These are phyloP conservation scores for Komagataea norvegica DNA, from an alignment of 1,139 yeast genomes.

Conservation along the genomic window DNA sequence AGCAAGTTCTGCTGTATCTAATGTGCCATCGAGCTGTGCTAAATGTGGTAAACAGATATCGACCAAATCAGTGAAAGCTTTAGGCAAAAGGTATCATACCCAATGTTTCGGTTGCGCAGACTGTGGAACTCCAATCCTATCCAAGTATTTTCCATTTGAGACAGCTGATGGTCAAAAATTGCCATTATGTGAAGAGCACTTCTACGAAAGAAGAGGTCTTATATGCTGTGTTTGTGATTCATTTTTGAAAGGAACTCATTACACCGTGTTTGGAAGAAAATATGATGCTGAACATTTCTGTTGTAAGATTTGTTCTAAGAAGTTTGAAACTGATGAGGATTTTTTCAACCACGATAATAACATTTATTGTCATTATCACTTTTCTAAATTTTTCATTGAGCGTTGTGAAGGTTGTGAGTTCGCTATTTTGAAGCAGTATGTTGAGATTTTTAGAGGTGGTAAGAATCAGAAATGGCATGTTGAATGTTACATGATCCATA, in stretches of 20 bases:
- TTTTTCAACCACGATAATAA: conserved; percentile 83
- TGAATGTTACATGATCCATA: conserved; percentile 96
- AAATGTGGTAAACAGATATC: conserved; percentile 63
- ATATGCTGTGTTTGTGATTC: conserved; percentile 80
- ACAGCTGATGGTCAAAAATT: conserved; percentile 43
- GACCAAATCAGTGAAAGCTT: conserved; percentile 83
- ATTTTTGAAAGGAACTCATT: conserved; percentile 89
- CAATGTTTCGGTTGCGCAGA: conserved; percentile 84
- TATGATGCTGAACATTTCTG: conserved; percentile 95
- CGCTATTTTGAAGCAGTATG: conserved; percentile 90
- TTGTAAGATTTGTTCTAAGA: conserved; percentile 81
- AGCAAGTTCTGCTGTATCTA: conserved; percentile 9
- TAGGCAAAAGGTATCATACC: conserved; percentile 75
- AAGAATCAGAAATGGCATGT: conserved; percentile 98
- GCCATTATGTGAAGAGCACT: conserved; percentile 90
- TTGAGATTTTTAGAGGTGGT: conserved; percentile 90
- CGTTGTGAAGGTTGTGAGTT: conserved; percentile 93
- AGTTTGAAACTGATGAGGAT: conserved; percentile 89
- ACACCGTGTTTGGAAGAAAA: conserved; percentile 87
- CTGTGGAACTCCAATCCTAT: conserved; percentile 68
- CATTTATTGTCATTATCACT: conserved; percentile 89
- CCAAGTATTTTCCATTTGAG: conserved; percentile 45
- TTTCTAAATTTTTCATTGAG: conserved; percentile 76
- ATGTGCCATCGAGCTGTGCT: conserved; percentile 41
- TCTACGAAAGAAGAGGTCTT: conserved; percentile 76